These are phyloP conservation scores for Tolypocladium album DNA, from an alignment of 2,329 filamentous ascomycete genomes.

Conservation along the genomic window DNA sequence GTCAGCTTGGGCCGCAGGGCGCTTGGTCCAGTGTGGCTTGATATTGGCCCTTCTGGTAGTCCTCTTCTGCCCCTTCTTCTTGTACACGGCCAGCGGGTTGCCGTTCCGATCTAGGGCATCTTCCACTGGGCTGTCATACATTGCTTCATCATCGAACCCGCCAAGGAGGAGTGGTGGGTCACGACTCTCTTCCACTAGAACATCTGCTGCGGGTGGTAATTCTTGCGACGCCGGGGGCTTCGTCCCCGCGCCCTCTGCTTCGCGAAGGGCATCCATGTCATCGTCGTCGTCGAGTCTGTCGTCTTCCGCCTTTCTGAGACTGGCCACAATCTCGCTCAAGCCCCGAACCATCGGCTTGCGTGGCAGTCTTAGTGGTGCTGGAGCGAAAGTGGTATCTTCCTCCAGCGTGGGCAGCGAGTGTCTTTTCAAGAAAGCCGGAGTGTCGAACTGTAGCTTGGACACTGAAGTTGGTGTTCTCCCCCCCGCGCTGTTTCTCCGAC, in stretches of 20 bases:
- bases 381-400: conserved; percentile 42
- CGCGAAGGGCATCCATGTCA: conserved; percentile 62
- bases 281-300: conserved; percentile 50
- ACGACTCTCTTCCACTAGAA: conserved; percentile 34
- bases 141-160: conserved; percentile 52
- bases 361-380: conserved; percentile 40
- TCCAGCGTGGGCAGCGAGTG: conserved; percentile 38
- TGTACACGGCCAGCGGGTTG: conserved; percentile 53
- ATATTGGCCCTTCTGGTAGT: conserved; percentile 62
- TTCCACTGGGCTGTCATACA: conserved; percentile 45
- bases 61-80: conserved; percentile 77
- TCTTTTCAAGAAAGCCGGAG: conserved; percentile 57
- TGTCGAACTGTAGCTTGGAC: conserved; percentile 51
- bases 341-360: conserved; percentile 55
- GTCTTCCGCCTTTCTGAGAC: conserved; percentile 59
- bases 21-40: conserved; percentile 38
- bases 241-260: conserved; percentile 46
- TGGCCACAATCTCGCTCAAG: conserved; percentile 63
- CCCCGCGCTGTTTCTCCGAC: conserved; percentile 25
- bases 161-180: conserved; percentile 35
- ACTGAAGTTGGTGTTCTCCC: conserved; percentile 37
- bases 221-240: conserved; percentile 6
- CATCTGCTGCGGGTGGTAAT: conserved; percentile 16
- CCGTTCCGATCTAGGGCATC: conserved; percentile 44
- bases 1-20: conserved; percentile 25